phyloP scores from a whole-genome alignment of 163 green algal species.

The Trebouxia gelatinosa region DNA sequence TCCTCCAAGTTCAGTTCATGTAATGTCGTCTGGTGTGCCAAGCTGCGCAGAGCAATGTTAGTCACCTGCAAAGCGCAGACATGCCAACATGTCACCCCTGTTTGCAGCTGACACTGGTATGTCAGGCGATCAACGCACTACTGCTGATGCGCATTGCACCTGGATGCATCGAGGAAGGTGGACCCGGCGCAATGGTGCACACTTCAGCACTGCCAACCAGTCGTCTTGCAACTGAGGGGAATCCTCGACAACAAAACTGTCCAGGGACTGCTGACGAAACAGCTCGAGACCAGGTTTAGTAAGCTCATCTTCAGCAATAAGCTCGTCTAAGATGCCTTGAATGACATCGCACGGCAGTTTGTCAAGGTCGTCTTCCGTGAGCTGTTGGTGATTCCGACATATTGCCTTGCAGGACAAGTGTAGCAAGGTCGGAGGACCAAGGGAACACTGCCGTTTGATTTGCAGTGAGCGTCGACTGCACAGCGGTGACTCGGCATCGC shows the following conservation, averaged over 20 bases:
- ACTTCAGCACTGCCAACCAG: not conserved
- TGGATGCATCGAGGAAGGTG: conserved; percentile 7
- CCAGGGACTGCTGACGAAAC: conserved; percentile 14
- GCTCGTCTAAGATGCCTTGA: conserved; percentile 10
- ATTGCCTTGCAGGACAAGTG: conserved; percentile 9
- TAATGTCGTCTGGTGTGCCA: conserved; percentile 11
- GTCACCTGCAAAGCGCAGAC: conserved; percentile 7
- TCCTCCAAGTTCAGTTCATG: not conserved
- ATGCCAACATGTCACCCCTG: not conserved
- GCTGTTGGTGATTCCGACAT: not conserved
- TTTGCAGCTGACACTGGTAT: not conserved
- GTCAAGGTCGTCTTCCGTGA: not conserved
- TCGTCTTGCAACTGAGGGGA: conserved; percentile 5
- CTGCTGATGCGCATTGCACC: not conserved
- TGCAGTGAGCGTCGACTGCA: conserved; percentile 15
- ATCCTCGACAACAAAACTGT: conserved; percentile 18
- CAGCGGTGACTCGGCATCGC: not conserved
- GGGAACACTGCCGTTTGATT: not conserved
- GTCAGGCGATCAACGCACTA: not conserved
- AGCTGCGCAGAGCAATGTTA: not conserved
- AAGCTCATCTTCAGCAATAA: conserved; percentile 10
- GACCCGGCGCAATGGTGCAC: not conserved
- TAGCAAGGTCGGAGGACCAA: not conserved
- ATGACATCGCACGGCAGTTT: conserved; percentile 9
- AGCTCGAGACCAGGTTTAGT: not conserved